Base-by-base conservation (phyloP, 352 stramenopile species). In the Ophiocytium majus region DNA sequence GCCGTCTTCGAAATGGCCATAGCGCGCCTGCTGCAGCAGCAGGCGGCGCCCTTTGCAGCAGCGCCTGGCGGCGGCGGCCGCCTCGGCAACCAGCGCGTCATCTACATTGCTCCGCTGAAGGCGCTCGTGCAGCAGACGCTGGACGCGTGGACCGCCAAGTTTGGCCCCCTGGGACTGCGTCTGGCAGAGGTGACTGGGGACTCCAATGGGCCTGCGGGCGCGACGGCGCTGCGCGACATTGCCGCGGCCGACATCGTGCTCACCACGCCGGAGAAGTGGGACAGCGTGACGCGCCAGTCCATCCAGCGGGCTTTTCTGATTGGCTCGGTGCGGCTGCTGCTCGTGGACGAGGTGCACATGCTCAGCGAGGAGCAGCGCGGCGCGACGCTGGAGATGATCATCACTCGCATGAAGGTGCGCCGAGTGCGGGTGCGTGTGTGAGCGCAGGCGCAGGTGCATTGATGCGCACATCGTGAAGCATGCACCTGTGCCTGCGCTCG, bases 211-310 rank as follows among this genome's bases (percentile, higher is more conserved):
- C 50, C 64, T 5, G 81, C 10, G 9, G 79, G 79, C n/a, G 43
- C 31, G 5, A 17, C 50, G 10, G 23, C 19, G 23, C 35, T 88
- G 1, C 75, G 84, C 33, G 84, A 88, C 34, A 82, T 88, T 9
- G 84, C 84, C 0, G 84, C 84, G 9, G 93, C 95, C 0, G 94
- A 98, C 84, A 95, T 99, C 35, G 92, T 99, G 23, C 94, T 99
- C 33, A 98, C 97, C 64, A 99, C 97, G 1, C 95, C 96, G 0
- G 97, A 99, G 82, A 98, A 98, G 83, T 99, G 96, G 95, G 97
- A 99, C 90, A 88, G 98, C 19, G 92, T 99, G 71, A 98, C 95
- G 37, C 91, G 97, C 82, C 94, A 92, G 43, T 98, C 92, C 89
- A 89, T 91, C 23, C 89, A 96, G 50, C 84, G 83, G 28, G 79